A percentile compares a stretch with the other conserved stretches of the same genome.
Evolutionary conservation across 345 rosid species (phyloP).

Genomic region (Citrus medica): DNA sequence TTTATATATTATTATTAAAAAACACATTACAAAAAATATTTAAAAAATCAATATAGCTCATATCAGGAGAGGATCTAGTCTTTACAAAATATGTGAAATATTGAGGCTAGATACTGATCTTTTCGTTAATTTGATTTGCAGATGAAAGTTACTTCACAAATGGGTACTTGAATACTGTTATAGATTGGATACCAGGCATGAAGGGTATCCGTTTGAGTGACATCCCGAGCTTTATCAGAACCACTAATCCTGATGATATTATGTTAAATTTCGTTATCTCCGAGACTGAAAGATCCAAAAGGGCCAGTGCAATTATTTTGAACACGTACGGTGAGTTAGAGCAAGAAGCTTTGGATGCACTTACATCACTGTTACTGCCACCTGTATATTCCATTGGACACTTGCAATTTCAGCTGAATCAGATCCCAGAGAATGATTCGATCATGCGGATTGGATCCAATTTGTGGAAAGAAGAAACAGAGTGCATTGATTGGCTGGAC

Average conservation of each 20-base stretch:
- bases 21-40: rapidly evolving
- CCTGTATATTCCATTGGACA: slow-evolving; percentile 48
- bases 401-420: slow-evolving; percentile 32
- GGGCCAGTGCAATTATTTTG: slow-evolving; percentile 42
- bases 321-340: slow-evolving; percentile 53
- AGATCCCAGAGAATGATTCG: slow-evolving; percentile 6
- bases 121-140: slow-evolving; percentile 8
- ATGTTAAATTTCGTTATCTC: slow-evolving; percentile 6
- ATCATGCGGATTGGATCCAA: slow-evolving; percentile 30
- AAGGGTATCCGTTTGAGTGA: slow-evolving; percentile 39
- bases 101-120: not conserved
- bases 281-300: slow-evolving; percentile 32
- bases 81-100: too few species aligned
- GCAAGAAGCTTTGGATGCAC: slow-evolving; percentile 22
- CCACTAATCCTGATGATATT: slow-evolving; percentile 30
- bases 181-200: slow-evolving; percentile 52
- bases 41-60: too few species aligned
- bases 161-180: slow-evolving; percentile 39
- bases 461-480: slow-evolving; percentile 54
- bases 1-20: rapidly evolving
- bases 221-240: slow-evolving; percentile 38
- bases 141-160: slow-evolving; percentile 45
- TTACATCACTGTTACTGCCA: slow-evolving; percentile 29
- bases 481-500: slow-evolving; percentile 51
- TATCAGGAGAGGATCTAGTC: rapidly evolving